phyloP scores from a whole-genome alignment of 2,329 filamentous ascomycete species.

The Hypoxylon sp. region DNA sequence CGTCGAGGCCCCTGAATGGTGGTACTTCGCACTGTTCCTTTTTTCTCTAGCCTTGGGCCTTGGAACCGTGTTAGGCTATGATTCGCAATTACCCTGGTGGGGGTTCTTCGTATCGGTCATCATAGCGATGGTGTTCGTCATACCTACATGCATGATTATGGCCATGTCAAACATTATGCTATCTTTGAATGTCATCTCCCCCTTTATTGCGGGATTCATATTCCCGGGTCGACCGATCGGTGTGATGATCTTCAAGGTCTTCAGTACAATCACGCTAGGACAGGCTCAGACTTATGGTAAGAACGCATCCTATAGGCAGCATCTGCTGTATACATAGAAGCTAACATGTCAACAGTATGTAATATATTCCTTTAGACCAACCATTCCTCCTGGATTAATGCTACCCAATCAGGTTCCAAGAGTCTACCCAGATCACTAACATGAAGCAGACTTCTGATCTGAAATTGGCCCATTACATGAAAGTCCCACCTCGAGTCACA shows the following conservation, averaged over 20 bases:
- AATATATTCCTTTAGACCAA: neutral
- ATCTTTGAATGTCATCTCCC: slow-evolving; percentile 67
- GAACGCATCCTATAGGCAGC: neutral
- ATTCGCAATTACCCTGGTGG: slow-evolving; percentile 68
- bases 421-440: slow-evolving; percentile 14
- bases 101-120: slow-evolving; percentile 65
- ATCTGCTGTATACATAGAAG: neutral
- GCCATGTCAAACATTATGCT: slow-evolving; percentile 67
- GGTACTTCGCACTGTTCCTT: slow-evolving; percentile 63
- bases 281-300: slow-evolving; percentile 55
- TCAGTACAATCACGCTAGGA: slow-evolving; percentile 57
- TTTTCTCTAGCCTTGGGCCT: slow-evolving; percentile 65
- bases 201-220: slow-evolving; percentile 71
- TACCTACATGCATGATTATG: slow-evolving; percentile 64
- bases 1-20: slow-evolving; percentile 67
- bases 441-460: slow-evolving; percentile 50
- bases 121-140: slow-evolving; percentile 61
- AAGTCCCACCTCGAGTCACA: slow-evolving; percentile 62
- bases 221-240: slow-evolving; percentile 69
- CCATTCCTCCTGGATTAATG: neutral
- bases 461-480: slow-evolving; percentile 59
- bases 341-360: slow-evolving; percentile 33
- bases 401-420: neutral
- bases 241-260: slow-evolving; percentile 71
- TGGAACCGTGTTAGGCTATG: slow-evolving; percentile 61